These are phyloP conservation scores for Pseudogymnoascus sp. DNA, from an alignment of 2,329 filamentous ascomycete genomes.

Conservation along the genomic window DNA sequence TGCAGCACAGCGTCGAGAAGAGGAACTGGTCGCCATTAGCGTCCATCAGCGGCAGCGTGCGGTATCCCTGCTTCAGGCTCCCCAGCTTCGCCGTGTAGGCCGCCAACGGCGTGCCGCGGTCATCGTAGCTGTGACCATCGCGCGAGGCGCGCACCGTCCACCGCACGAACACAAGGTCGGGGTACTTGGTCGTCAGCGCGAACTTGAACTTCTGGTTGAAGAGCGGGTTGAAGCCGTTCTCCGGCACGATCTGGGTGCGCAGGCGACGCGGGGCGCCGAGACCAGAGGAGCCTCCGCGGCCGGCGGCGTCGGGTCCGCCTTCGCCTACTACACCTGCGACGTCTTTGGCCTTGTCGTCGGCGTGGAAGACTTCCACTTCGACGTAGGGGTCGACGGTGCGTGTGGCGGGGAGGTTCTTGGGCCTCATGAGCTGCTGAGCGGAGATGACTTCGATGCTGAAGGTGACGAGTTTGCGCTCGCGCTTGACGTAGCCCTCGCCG, in stretches of 20 bases:
- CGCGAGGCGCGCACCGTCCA: slow-evolving; percentile 85
- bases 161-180: slow-evolving; percentile 85
- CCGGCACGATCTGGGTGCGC: slow-evolving; percentile 70
- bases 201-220: slow-evolving; percentile 77
- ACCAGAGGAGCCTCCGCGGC: slow-evolving; percentile 55
- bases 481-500: slow-evolving; percentile 49
- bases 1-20: slow-evolving; percentile 90
- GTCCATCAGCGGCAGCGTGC: slow-evolving; percentile 83
- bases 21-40: slow-evolving; percentile 84
- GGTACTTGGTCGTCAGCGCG: slow-evolving; percentile 84
- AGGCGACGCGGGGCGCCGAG: slow-evolving; percentile 66
- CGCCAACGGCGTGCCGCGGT: slow-evolving; percentile 54
- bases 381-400: slow-evolving; percentile 84
- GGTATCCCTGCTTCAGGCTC: slow-evolving; percentile 85
- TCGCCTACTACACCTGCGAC: slow-evolving; percentile 61
- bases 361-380: slow-evolving; percentile 89
- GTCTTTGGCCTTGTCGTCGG: slow-evolving; percentile 88
- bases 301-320: slow-evolving; percentile 53
- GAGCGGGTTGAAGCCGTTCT: slow-evolving; percentile 88
- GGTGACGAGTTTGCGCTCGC: slow-evolving; percentile 71
- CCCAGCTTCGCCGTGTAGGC: slow-evolving; percentile 89
- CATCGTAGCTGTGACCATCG: slow-evolving; percentile 63
- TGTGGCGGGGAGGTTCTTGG: slow-evolving; percentile 61
- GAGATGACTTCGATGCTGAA: slow-evolving; percentile 88
- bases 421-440: slow-evolving; percentile 86